These are phyloP conservation scores for Nymphaea thermarum DNA, from an alignment of 164 flowering plant genomes.

Conservation along the genomic window DNA sequence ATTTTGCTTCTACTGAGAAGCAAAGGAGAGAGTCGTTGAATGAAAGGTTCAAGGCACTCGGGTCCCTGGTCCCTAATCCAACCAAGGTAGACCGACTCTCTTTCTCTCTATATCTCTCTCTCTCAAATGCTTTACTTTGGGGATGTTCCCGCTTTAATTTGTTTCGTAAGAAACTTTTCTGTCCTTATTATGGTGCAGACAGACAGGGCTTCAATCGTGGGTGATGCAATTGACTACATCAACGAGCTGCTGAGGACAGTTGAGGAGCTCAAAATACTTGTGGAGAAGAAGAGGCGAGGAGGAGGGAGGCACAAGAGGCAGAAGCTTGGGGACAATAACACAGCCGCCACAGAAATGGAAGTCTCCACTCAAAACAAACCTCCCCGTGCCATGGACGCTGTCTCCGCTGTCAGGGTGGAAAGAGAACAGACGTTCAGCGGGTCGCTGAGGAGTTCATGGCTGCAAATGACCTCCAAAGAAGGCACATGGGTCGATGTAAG, in stretches of 20 bases:
- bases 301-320: constrained; percentile 48
- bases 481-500: constrained; percentile 79
- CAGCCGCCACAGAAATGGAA: constrained; percentile 19
- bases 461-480: constrained; percentile 79
- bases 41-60: constrained; percentile 42
- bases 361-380: constrained; percentile 15
- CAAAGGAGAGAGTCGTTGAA: constrained; percentile 67
- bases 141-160: too few relatives aligned
- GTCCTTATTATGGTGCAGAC: constrained; percentile 15
- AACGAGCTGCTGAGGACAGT: constrained; percentile 68
- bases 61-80: constrained; percentile 56
- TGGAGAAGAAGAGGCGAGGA: constrained; percentile 65
- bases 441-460: constrained; percentile 75
- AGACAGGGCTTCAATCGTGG: constrained; percentile 84
- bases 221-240: constrained; percentile 83
- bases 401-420: constrained; percentile 15
- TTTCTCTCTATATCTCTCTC: constrained; percentile 5
- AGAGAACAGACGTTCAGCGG: constrained; percentile 38
- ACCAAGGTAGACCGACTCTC: constrained; percentile 45
- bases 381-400: background rate
- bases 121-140: background rate
- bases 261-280: constrained; percentile 55
- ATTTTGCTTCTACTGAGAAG: constrained; percentile 57
- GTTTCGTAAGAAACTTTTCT: background rate
- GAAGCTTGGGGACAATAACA: constrained; percentile 32